phyloP scores from a whole-genome alignment of 2,329 filamentous ascomycete species.

The Apiospora malaysiana region DNA sequence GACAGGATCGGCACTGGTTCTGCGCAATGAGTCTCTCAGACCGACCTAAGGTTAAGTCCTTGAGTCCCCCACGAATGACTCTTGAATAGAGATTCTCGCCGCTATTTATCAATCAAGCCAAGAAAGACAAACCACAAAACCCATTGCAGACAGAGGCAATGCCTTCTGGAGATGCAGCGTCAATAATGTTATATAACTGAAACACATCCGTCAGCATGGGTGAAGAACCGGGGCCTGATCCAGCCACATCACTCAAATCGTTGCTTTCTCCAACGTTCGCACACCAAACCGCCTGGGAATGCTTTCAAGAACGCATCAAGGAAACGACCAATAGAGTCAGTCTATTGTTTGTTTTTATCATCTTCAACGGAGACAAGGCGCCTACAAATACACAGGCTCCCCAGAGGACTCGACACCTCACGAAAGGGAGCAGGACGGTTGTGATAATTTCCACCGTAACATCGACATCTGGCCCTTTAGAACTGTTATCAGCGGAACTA shows the following conservation, averaged over 20 bases:
- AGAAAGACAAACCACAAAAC: no score
- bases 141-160: no score
- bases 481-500: background rate
- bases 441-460: background rate
- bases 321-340: no score
- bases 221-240: background rate
- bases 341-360: background rate
- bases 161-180: no score
- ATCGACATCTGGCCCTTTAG: background rate
- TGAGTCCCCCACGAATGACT: no score
- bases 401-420: background rate
- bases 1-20: background rate
- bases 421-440: background rate
- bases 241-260: background rate
- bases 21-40: no score
- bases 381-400: background rate
- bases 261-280: background rate
- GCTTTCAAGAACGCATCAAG: background rate
- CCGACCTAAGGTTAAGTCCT: no score
- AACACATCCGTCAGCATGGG: no score
- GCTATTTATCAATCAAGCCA: no score
- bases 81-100: no score
- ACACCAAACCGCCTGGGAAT: background rate
- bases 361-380: background rate
- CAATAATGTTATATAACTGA: no score